Base-by-base conservation (phyloP, 371 early-diverging fungal species). In the Rhizopus sp. region DNA sequence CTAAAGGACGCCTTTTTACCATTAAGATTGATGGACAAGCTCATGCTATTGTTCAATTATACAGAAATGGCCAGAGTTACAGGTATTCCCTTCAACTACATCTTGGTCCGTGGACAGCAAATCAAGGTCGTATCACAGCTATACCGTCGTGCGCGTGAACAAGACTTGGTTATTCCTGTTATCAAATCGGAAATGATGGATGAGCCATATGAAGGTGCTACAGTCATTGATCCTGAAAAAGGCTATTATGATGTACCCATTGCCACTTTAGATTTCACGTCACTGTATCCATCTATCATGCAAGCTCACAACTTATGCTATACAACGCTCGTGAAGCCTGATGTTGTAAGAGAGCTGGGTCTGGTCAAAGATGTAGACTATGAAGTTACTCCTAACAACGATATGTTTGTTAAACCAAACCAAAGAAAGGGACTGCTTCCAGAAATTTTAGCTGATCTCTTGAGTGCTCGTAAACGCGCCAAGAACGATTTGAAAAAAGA, bases 301-400 rank as follows among this genome's bases (percentile, higher is more conserved):
- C 99, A 99, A 89, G 99, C 98, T 5, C 97, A 99, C 71, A 99
- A 99, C 68, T 78, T 99, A 16, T 99, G 99, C 73, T 99, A 99
- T 73, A 95, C 99, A 0, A 99, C 99, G 0, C 81, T 96, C 34
- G 61, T 99, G 48, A 80, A 72, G 38, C 70, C 72, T 6, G 64
- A 78, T 9, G 70, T 76, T 9, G 84, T 89, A 17, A 85, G 90
- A 59, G 77, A 76, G 52, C 73, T 84, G 41, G 73, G 75, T 16
- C 75, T 98, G 17, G 84, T 84, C 16, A 81, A 85, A 61, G 93
- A 88, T 63, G 78, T 84, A 1, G 96, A 98, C 67, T 97, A 93
- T 63, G 85, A 87, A 29, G 75, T 86, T 0, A 96, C 99, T 5
- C 99, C 98, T 6, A 92, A 93, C 49, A 87, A 86, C 63, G 90